Percentiles rank a stretch among this genome's conserved stretches.
These are phyloP conservation scores for Pholiota conissans DNA, from an alignment of 768 basidiomycete species.

Conservation along the genomic window DNA sequence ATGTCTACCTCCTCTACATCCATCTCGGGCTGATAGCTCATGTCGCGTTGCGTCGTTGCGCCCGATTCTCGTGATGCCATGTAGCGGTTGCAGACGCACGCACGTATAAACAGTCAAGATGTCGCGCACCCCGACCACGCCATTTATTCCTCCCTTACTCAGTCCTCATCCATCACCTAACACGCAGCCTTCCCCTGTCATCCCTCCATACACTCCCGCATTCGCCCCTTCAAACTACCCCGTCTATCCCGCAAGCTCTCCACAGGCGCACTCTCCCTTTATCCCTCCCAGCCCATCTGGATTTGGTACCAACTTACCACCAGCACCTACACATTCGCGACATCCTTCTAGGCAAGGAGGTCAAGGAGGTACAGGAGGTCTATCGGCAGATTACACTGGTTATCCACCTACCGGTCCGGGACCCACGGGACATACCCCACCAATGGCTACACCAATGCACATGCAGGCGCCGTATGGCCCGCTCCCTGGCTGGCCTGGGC, in stretches of 20 bases:
- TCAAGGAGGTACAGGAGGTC: no score
- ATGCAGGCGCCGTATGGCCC: conserved; percentile 8
- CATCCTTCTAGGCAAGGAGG: background rate
- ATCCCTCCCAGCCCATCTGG: conserved; percentile 9
- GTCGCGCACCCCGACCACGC: conserved; percentile 24
- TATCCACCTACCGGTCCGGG: conserved; percentile 27
- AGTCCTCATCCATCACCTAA: conserved; percentile 36
- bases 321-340: background rate
- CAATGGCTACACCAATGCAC: conserved; percentile 13
- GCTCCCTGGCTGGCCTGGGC: background rate
- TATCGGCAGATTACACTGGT: conserved; percentile 20
- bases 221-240: conserved; percentile 20
- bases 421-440: background rate
- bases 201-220: conserved; percentile 24
- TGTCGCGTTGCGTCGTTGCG: background rate
- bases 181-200: conserved; percentile 30
- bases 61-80: background rate
- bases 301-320: conserved; percentile 23
- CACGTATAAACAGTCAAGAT: conserved; percentile 2
- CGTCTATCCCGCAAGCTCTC: conserved; percentile 21
- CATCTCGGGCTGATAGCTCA: background rate
- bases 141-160: conserved; percentile 41
- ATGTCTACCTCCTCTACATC: background rate
- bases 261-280: background rate
- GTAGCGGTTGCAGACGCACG: background rate